Base-by-base conservation (phyloP, 2,329 filamentous ascomycete species). In the Aspergillus hiratsukae region DNA sequence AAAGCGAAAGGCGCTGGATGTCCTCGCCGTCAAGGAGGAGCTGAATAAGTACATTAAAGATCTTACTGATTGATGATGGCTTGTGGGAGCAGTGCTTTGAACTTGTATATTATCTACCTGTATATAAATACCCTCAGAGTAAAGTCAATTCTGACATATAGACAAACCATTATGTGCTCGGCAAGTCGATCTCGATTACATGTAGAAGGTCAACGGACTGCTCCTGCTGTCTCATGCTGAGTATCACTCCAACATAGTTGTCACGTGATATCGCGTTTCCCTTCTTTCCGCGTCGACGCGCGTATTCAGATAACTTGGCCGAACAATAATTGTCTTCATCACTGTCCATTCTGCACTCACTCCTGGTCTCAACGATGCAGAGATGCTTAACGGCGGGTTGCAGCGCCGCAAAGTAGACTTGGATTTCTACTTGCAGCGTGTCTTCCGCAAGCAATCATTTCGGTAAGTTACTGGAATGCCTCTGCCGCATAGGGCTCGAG, bases 381-480 rank as follows among this genome's bases (percentile, higher is more conserved):
- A 62, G 62, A 74, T 73, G 69, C 59, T 65, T 54, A 52, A 55
- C 54, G 58, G 57, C 48, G 56, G 55, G 19, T 58, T 69, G 17
- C 61, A 63, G 49, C 66, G 64, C 54, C 68, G 66, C 48, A 72
- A 64, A 53, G 65, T 76, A 53, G 88, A 92, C 70, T 81, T 91
- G 58, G 87, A 89, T 61, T 91, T 90, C 69, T 90, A 88, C 5
- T 76, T 92, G 31, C 83, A 86, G 49, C 81, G 83, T 23, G 87
- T 90, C 52, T 93, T 93, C 74, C 83, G 84, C 58, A 92, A 91
- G 70, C 74, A 80, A 11, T 76, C 81, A n/a, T 92, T 93, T 69
- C 83, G 89, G 86, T 90, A 69, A 53, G 70, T 64, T 11, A 27
- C 31, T 52, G 8, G 25, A 35, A 28, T 52, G 37, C 21, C 17